Evolutionary conservation across 2,329 filamentous ascomycete genomes (phyloP).

Genomic region (Didymella lethalis): DNA sequence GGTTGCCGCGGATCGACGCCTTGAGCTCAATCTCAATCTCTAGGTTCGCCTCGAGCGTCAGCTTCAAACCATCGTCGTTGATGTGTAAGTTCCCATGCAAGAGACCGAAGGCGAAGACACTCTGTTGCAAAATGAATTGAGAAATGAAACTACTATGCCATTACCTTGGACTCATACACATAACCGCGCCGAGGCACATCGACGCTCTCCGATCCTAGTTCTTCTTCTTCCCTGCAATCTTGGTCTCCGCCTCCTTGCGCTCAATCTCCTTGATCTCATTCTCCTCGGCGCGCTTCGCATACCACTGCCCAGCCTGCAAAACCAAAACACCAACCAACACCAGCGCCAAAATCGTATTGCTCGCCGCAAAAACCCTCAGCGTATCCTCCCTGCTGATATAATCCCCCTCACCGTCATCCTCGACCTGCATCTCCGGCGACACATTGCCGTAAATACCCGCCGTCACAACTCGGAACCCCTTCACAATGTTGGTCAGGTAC

Average conservation of each 20-base stretch:
- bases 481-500: conserved; percentile 96
- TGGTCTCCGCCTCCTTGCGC: conserved; percentile 50
- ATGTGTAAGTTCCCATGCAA: neutral
- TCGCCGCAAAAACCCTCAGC: conserved; percentile 87
- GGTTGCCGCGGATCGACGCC: conserved; percentile 83
- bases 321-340: conserved; percentile 91
- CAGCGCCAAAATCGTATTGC: conserved; percentile 93
- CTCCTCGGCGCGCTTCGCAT: conserved; percentile 91
- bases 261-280: conserved; percentile 77
- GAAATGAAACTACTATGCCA: neutral
- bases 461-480: conserved; percentile 85
- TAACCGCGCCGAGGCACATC: neutral
- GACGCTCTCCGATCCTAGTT: conserved; percentile 16
- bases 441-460: conserved; percentile 70
- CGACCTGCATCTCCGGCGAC: conserved; percentile 43
- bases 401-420: conserved; percentile 60
- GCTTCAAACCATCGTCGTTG: conserved; percentile 70
- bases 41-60: conserved; percentile 78
- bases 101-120: neutral
- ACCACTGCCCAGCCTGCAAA: conserved; percentile 97
- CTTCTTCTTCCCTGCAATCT: conserved; percentile 48
- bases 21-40: conserved; percentile 87
- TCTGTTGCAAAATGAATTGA: neutral
- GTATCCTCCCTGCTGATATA: conserved; percentile 86
- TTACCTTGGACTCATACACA: neutral